Evolutionary conservation across 352 stramenopile genomes (phyloP), one percentile per base, ranked within the genome.

Genomic region (Albugo laibachii): DNA sequence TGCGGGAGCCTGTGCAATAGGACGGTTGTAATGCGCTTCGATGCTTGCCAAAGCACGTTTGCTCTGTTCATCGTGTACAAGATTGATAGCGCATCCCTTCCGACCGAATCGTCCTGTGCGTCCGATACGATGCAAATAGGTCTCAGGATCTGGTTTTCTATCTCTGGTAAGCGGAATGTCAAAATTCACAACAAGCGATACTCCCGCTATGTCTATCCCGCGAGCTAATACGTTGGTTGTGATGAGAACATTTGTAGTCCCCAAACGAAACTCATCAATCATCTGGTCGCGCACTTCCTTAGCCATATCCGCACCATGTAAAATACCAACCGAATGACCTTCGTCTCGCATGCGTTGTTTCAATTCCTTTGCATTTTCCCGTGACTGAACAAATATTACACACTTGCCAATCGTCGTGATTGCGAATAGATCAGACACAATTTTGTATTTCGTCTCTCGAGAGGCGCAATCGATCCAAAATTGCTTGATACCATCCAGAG

Each of bases 151-250:
- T 54, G 65, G 78, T 60, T 69, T 84, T 42, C 62, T 64, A 49
- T 92, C 74, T 14, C 70, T 65, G 27, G 65, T 79, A 20, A 92
- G 62, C n/a, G 95, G 95, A 42, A 98, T 86, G 68, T 99, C 93
- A 54, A 97, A 99, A 68, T 98, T 98, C 41, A 99, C 74, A 13
- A 99, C 95, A 37, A 99, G 74, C 54, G 91, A 97, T 18, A 99
- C 95, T 53, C 93, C 94, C 27, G 94, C 82, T 6, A 98, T 89
- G 72, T 98, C 94, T 34, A 98, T 95, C 48, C 94, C 94, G 56
- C 94, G 85, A 31, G 92, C 91, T 47, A 98, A 62, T 20, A 98
- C 92, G 66, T 98, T 98, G 20, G 94, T 98, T 16, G 94, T 98
- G 60, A 98, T 97, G 36, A 98, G 68, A 47, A 98, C 93, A 63